Conservation (phyloP, 2,329 filamentous ascomycete genomes). For the Stagonosporopsis cucurbitacearum region DNA sequence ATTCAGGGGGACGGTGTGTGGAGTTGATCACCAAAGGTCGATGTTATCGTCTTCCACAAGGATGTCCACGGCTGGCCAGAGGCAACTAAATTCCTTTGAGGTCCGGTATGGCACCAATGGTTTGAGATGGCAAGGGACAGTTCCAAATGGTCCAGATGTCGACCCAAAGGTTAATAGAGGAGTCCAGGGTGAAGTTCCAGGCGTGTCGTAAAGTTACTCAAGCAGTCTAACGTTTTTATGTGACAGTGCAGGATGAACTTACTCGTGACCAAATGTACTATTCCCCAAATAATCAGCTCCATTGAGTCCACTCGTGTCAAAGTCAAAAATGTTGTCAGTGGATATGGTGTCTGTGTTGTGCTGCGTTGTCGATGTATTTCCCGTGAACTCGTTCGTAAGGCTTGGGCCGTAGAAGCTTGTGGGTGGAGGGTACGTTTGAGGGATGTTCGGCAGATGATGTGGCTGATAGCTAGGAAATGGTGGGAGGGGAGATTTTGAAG, state of each 20-base stretch:
- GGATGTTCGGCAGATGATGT: neutral
- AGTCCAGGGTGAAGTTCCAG: neutral
- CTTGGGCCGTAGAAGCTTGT: neutral
- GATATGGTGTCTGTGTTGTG: neutral
- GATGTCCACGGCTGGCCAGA: neutral
- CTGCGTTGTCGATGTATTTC: neutral
- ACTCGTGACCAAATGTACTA: neutral
- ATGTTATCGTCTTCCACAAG: neutral
- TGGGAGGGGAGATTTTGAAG: neutral
- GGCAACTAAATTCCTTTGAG: neutral
- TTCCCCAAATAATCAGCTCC: neutral
- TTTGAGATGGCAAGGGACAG: neutral
- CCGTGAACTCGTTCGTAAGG: neutral
- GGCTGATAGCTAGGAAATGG: neutral
- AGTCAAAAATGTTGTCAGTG: neutral
- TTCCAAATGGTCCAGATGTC: neutral
- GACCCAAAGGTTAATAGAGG: neutral
- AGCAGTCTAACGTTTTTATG: neutral
- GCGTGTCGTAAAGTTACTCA: neutral
- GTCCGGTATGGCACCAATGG: neutral
- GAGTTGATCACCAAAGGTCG: neutral
- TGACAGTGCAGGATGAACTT: neutral
- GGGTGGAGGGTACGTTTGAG: neutral
- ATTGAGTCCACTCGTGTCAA: neutral
- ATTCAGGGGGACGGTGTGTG: no score